Evolutionary conservation across 2,329 filamentous ascomycete genomes (phyloP).

Genomic region (Cladorrhinum sp.): DNA sequence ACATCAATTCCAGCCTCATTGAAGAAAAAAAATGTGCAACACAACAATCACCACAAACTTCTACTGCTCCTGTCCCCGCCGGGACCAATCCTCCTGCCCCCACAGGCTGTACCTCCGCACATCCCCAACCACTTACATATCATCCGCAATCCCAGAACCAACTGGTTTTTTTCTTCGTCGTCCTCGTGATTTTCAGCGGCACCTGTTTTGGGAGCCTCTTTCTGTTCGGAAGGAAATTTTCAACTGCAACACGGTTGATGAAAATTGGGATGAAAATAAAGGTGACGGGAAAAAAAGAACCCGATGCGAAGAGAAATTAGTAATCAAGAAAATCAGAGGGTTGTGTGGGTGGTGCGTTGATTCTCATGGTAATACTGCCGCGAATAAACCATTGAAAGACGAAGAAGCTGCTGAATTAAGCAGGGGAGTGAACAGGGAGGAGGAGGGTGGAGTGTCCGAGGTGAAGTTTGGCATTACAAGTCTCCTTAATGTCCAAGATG

Average conservation of each 20-base stretch:
- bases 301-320: background rate
- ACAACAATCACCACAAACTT: slow-evolving; percentile 1
- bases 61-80: slow-evolving; percentile 9
- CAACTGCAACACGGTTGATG: background rate
- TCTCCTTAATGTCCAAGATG: background rate
- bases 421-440: too few relatives aligned
- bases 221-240: background rate
- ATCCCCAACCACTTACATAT: background rate
- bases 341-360: background rate
- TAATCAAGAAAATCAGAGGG: background rate
- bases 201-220: background rate
- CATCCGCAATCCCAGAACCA: background rate
- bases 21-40: slow-evolving; percentile 3
- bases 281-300: background rate
- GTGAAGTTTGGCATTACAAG: background rate
- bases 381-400: too few relatives aligned
- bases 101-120: slow-evolving; percentile 30
- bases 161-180: slow-evolving; percentile 1
- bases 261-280: too few relatives aligned
- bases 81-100: slow-evolving; percentile 4
- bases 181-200: background rate
- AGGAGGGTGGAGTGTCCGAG: background rate
- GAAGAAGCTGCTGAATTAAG: too few relatives aligned
- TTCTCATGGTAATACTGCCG: too few relatives aligned
- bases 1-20: background rate